Percentiles rank a stretch among this genome's conserved stretches.
Conservation (phyloP, 257 asterid genomes). For the Thymus quinquecostatus region DNA sequence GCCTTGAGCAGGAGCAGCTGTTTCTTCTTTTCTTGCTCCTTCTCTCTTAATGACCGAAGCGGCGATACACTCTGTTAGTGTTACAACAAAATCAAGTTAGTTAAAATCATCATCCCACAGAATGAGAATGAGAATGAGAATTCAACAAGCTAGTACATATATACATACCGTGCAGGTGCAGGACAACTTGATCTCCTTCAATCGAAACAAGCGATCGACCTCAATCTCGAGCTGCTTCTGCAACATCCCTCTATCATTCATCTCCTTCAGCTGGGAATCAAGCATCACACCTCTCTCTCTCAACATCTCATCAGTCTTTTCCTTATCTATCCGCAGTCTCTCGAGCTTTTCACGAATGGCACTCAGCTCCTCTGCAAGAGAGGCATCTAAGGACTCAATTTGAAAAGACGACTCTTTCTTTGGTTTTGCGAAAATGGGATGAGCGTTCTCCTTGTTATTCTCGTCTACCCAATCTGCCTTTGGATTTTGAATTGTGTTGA, state of each 20-base stretch:
- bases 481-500: conserved; percentile 3
- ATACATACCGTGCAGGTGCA: conserved; percentile 39
- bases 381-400: conserved; percentile 43
- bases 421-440: conserved; percentile 17
- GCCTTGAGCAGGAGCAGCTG: conserved; percentile 6
- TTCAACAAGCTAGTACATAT: too few relatives aligned
- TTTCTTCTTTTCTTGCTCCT: conserved; percentile 47
- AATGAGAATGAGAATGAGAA: too few relatives aligned
- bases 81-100: neutral
- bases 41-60: conserved; percentile 62
- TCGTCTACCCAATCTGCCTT: conserved; percentile 13
- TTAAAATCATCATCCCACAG: neutral
- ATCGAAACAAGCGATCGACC: conserved; percentile 72
- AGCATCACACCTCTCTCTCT: conserved; percentile 44
- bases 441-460: conserved; percentile 63
- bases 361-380: conserved; percentile 80
- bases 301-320: conserved; percentile 61
- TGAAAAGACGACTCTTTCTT: conserved; percentile 10
- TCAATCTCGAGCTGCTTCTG: conserved; percentile 78
- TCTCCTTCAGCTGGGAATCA: conserved; percentile 62
- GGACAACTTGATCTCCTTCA: conserved; percentile 63
- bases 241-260: conserved; percentile 49
- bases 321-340: conserved; percentile 62
- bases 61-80: conserved; percentile 48
- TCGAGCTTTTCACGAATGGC: conserved; percentile 68